Evolutionary conservation across 768 basidiomycete genomes (phyloP).

Genomic region (Termitomyces sp.): DNA sequence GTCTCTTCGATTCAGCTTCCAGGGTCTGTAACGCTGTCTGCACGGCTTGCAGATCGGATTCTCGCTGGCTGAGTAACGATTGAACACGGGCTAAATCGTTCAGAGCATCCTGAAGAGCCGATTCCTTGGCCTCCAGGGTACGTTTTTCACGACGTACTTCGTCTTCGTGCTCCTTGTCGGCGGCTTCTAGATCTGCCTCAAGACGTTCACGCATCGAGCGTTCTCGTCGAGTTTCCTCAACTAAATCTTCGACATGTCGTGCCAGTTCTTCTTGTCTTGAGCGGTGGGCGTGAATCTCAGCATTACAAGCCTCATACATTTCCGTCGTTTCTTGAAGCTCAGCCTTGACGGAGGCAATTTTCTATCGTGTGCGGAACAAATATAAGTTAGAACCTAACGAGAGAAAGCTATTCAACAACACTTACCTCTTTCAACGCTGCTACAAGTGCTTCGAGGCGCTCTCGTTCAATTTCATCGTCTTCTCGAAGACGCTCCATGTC

Average conservation of each 20-base stretch:
- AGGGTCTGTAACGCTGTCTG: constrained; percentile 67
- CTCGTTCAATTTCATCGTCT: constrained; percentile 70
- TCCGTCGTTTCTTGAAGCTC: constrained; percentile 65
- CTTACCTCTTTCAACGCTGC: constrained; percentile 79
- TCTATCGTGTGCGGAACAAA: constrained; percentile 39
- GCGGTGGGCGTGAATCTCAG: constrained; percentile 66
- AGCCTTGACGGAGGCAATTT: constrained; percentile 59
- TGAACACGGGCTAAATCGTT: constrained; percentile 62
- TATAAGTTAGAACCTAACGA: not conserved
- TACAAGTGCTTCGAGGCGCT: constrained; percentile 62
- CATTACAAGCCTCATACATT: constrained; percentile 57
- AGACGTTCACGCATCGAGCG: constrained; percentile 50
- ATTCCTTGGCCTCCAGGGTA: constrained; percentile 65
- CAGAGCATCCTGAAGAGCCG: constrained; percentile 58
- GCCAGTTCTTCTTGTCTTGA: constrained; percentile 77
- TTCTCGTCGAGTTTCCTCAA: constrained; percentile 56
- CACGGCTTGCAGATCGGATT: constrained; percentile 69
- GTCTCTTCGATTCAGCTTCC: constrained; percentile 73
- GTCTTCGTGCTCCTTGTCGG: constrained; percentile 63
- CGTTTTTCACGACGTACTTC: constrained; percentile 58
- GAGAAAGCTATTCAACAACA: constrained; percentile 1
- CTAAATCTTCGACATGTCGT: constrained; percentile 67
- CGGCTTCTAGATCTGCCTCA: constrained; percentile 49
- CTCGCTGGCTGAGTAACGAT: constrained; percentile 64
- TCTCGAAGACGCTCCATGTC: constrained; percentile 65